phyloP scores from a whole-genome alignment of 805 yeast genomes.

The Starmera caribaea region DNA sequence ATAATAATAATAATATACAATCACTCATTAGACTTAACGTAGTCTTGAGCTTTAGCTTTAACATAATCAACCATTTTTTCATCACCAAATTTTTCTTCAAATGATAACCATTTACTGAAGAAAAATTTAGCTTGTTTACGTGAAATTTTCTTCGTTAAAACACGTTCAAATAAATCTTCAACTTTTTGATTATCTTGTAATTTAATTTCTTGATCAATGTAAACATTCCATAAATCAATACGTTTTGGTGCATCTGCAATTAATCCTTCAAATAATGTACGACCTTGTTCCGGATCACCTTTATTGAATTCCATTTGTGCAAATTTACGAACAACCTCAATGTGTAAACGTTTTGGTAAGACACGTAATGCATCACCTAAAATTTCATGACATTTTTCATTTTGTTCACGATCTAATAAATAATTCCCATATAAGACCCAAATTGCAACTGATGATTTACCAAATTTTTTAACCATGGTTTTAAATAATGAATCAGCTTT shows the following conservation, averaged over 20 bases:
- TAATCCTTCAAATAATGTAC: slow-evolving; percentile 90
- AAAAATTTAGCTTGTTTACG: slow-evolving; percentile 91
- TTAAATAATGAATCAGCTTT: slow-evolving; percentile 65
- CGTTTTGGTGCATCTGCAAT: slow-evolving; percentile 85
- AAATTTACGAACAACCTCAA: slow-evolving; percentile 77
- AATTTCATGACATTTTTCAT: slow-evolving; percentile 59
- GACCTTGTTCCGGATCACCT: slow-evolving; percentile 91
- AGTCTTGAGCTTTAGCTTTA: slow-evolving; percentile 84
- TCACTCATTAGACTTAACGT: slow-evolving; percentile 27
- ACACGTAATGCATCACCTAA: slow-evolving; percentile 65
- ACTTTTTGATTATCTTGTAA: slow-evolving; percentile 53
- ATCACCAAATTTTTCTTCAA: slow-evolving; percentile 63
- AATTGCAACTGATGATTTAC: slow-evolving; percentile 51
- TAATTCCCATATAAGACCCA: slow-evolving; percentile 83
- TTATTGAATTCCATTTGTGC: slow-evolving; percentile 79
- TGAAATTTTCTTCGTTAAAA: slow-evolving; percentile 51
- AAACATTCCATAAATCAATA: slow-evolving; percentile 91
- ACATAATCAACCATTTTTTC: slow-evolving; percentile 70
- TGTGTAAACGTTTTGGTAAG: slow-evolving; percentile 62
- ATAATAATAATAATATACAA: not conserved
- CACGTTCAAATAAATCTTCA: slow-evolving; percentile 78
- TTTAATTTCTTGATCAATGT: slow-evolving; percentile 88
- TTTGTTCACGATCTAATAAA: slow-evolving; percentile 46
- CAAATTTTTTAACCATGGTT: slow-evolving; percentile 69
- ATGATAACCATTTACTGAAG: slow-evolving; percentile 85